Base-by-base conservation (phyloP, 208 protist species). In the Crithidia bombi region DNA sequence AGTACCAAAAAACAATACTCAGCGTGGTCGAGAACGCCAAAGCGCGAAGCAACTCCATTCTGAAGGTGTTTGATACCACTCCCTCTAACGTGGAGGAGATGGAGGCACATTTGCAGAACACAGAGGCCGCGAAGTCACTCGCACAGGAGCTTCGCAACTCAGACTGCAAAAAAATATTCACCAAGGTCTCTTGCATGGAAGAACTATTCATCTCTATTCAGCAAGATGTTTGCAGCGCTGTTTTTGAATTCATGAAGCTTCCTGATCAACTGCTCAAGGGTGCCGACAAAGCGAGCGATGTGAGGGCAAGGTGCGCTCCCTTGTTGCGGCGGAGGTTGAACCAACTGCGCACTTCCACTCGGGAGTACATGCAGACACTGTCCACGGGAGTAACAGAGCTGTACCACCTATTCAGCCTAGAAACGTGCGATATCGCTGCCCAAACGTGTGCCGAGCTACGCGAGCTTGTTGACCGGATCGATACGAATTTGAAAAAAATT, bases 401-500 rank as follows among this genome's bases (percentile, higher is more conserved):
- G 62, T 86, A 93, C 65, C 76, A 91, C 43, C 85, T 96, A 70
- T 92, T 94, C 61, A 92, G 83, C 59, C 41, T 94, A 28, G 89
- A 96, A 19, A 91, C 91, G 47, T 89, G 84, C 69, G 87, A 96
- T 62, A 91, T 96, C 63, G 89, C 89, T 25, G 87, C 86, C 9
- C 89, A 94, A 75, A 96, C 89, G 5, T 96, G 92, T 62, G 36
- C 75, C 9, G 89, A 93, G 57, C 78, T 94, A 39, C 78, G 86
- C 28, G 81, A 86, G 63, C 69, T 96, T 39, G 85, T 92, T 7
- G 71, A 84, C 32, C 49, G 82, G 19, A 78, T 93, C 33, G 61
- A 77, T 12, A 65, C 73, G 6, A 74, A 72, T 12, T 79, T 90
- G 52, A 69, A 89, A n/a, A 69, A 65, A 58, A 87, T 94, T 55